Evolutionary conservation across 805 yeast species (phyloP).

Genomic region (Suhomyces pyralidae): DNA sequence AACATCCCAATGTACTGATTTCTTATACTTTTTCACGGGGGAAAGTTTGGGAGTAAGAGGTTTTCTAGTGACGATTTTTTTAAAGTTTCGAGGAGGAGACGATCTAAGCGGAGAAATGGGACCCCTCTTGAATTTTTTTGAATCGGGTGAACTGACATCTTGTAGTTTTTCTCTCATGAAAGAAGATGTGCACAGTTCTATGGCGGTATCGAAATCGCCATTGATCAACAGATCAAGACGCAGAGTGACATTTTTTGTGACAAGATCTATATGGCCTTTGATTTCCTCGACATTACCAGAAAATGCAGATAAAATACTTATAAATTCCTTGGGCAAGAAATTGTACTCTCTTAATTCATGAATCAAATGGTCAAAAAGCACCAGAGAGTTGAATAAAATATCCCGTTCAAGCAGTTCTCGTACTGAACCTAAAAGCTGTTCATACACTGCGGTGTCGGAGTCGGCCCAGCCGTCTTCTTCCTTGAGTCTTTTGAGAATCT

Average conservation of each 20-base stretch:
- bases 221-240: conserved; percentile 22
- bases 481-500: conserved; percentile 44
- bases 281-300: neutral
- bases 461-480: conserved; percentile 59
- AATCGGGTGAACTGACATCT: neutral
- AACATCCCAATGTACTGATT: conserved; percentile 10
- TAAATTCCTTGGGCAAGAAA: conserved; percentile 10
- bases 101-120: conserved; percentile 25
- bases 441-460: conserved; percentile 41
- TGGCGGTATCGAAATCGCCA: conserved; percentile 35
- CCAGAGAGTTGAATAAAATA: conserved; percentile 52
- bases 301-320: neutral
- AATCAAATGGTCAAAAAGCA: conserved; percentile 49
- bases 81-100: conserved; percentile 24
- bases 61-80: conserved; percentile 14
- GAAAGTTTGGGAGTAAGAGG: conserved; percentile 7
- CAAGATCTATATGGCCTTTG: neutral
- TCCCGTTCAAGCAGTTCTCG: conserved; percentile 52
- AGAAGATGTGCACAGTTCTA: conserved; percentile 27
- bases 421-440: conserved; percentile 39
- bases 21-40: conserved; percentile 4
- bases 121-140: conserved; percentile 14
- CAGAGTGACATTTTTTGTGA: conserved; percentile 4
- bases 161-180: conserved; percentile 26
- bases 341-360: conserved; percentile 20